A percentile compares a stretch with the other conserved stretches of the same genome.
Evolutionary conservation across 371 early-diverging fungal genomes (phyloP).

Genomic region (Batkoa obscura): DNA sequence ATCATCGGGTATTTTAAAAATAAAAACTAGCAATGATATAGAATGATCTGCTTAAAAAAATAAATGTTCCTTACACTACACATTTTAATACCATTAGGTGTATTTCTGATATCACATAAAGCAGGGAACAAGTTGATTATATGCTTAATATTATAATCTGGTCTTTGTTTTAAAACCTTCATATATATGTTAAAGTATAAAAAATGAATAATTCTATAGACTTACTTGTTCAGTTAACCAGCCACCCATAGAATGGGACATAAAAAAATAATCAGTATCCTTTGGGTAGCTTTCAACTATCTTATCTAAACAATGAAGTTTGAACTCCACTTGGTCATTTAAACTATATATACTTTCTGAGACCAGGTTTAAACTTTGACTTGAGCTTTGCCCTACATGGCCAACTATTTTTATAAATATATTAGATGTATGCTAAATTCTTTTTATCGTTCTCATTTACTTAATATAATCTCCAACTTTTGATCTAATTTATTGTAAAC

Average conservation of each 20-base stretch:
- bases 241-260: constrained; percentile 47
- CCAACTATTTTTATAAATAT: constrained; percentile 2
- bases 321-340: constrained; percentile 43
- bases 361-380: background rate
- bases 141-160: background rate
- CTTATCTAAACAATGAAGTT: constrained; percentile 34
- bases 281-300: constrained; percentile 21
- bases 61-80: background rate
- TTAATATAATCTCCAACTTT: background rate
- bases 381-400: background rate
- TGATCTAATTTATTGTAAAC: background rate
- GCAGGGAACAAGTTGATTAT: constrained; percentile 1
- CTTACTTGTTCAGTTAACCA: constrained; percentile 27
- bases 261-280: constrained; percentile 31
- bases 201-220: background rate
- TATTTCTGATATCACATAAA: background rate
- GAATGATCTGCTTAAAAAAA: background rate
- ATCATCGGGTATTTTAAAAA: background rate
- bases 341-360: constrained; percentile 17
- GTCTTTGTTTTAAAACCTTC: constrained; percentile 1
- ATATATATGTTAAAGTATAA: background rate
- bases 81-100: background rate
- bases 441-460: too few relatives aligned
- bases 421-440: too few relatives aligned
- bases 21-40: background rate